Conservation (phyloP, 306 rosid genomes). For the Cucumis melo region DNA sequence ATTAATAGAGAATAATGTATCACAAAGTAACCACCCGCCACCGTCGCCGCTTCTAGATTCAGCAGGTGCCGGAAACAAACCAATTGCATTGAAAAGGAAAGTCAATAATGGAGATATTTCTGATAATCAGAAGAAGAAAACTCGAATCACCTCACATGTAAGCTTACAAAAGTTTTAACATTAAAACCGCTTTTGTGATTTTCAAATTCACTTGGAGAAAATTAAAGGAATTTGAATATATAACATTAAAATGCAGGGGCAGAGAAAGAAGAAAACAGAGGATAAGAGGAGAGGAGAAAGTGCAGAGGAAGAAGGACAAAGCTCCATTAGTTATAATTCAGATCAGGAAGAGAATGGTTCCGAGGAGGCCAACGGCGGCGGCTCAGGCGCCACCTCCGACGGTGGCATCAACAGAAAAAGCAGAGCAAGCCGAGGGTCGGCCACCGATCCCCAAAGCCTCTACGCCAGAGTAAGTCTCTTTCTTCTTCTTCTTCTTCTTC, state of each 20-base stretch:
- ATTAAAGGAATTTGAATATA: too few species aligned
- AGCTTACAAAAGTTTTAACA: not conserved
- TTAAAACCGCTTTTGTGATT: too few species aligned
- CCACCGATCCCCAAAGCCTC: constrained; percentile 93
- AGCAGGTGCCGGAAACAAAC: not conserved
- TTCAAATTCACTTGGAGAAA: too few species aligned
- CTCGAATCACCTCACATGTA: constrained; percentile 34
- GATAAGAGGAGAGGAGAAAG: too few species aligned
- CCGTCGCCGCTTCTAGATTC: not conserved
- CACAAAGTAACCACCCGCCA: not conserved
- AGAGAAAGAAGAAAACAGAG: constrained; percentile 29
- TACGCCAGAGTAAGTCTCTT: constrained; percentile 64
- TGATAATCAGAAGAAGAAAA: constrained; percentile 34
- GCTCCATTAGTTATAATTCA: constrained; percentile 38
- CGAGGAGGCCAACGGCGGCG: constrained; percentile 35
- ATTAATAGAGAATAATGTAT: not conserved
- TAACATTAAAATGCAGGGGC: constrained; percentile 24
- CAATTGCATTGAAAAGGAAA: constrained; percentile 29
- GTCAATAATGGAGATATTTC: constrained; percentile 3
- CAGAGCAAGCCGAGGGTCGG: constrained; percentile 76
- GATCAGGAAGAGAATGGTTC: constrained; percentile 58
- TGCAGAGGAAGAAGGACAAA: constrained; percentile 22
- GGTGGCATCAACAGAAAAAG: constrained; percentile 42
- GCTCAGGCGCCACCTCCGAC: constrained; percentile 25
- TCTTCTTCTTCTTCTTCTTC: not conserved